Conservation (phyloP, 2,329 filamentous ascomycete genomes). For the Aspergillus tamarii region DNA sequence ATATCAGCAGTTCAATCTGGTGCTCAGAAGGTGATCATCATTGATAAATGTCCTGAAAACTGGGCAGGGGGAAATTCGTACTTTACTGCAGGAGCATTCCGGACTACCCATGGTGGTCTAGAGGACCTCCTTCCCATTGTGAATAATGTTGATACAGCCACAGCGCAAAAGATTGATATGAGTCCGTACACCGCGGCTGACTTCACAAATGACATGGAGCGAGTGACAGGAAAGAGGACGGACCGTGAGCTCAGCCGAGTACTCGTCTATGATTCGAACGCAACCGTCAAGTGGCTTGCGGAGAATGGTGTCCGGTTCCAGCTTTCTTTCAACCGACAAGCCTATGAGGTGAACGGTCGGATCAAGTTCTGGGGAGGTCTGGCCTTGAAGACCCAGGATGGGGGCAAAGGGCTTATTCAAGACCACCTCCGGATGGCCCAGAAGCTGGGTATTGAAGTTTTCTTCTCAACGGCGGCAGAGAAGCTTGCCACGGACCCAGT, state of each 20-base stretch:
- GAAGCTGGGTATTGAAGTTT: conserved; percentile 48
- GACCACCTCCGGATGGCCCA: conserved; percentile 52
- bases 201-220: conserved; percentile 60
- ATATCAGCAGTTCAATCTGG: conserved; percentile 55
- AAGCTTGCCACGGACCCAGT: conserved; percentile 23
- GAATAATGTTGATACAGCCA: conserved; percentile 57
- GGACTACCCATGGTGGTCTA: conserved; percentile 60
- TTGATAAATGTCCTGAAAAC: conserved; percentile 62
- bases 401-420: conserved; percentile 62
- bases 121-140: conserved; percentile 63
- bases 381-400: conserved; percentile 61
- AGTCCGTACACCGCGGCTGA: conserved; percentile 58
- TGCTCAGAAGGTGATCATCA: conserved; percentile 50
- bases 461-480: conserved; percentile 52
- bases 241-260: conserved; percentile 53
- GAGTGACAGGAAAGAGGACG: conserved; percentile 59
- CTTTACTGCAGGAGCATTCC: conserved; percentile 68
- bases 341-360: conserved; percentile 64
- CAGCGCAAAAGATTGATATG: conserved; percentile 59
- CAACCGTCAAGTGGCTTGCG: conserved; percentile 59
- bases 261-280: conserved; percentile 57
- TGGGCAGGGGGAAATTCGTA: conserved; percentile 68
- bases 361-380: conserved; percentile 71
- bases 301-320: conserved; percentile 60
- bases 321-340: conserved; percentile 67